Conservation (phyloP, 202 grass and related monocot species). For the Setaria italica region DNA sequence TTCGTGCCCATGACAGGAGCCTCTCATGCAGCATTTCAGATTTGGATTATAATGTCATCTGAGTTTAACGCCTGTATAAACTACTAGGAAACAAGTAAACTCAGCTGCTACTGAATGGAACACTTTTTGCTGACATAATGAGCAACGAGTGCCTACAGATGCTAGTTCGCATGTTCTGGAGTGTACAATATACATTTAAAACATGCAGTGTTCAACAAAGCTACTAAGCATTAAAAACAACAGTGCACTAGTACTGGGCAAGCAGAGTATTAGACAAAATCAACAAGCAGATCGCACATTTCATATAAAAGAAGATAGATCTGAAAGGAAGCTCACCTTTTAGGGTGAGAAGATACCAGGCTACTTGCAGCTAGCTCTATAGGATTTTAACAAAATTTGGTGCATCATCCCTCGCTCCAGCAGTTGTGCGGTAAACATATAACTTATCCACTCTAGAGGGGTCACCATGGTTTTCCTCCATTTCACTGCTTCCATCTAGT, state of each 20-base stretch:
- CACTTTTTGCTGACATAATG: background rate
- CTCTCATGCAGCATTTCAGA: background rate
- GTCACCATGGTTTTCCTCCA: constrained; percentile 57
- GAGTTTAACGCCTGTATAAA: background rate
- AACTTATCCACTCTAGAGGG: constrained; percentile 80
- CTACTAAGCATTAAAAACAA: background rate
- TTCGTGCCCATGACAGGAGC: too few relatives aligned
- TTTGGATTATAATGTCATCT: background rate
- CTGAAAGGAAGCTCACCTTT: constrained; percentile 47
- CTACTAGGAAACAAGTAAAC: background rate
- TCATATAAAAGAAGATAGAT: constrained; percentile 22
- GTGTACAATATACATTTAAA: background rate
- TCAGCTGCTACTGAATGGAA: background rate
- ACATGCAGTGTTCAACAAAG: constrained; percentile 11
- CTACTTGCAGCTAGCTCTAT: constrained; percentile 55
- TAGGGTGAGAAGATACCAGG: constrained; percentile 41
- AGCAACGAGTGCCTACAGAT: background rate
- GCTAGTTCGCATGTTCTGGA: background rate
- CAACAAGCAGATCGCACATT: background rate
- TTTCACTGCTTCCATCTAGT: constrained; percentile 59
- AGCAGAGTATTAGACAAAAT: background rate
- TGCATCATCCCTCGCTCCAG: constrained; percentile 79
- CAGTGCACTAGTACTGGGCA: background rate
- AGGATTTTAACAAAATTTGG: constrained; percentile 94
- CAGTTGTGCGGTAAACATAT: constrained; percentile 91